These are phyloP conservation scores for Dichomitus squalens DNA, from an alignment of 1,284 basidiomycete genomes.

Conservation along the genomic window DNA sequence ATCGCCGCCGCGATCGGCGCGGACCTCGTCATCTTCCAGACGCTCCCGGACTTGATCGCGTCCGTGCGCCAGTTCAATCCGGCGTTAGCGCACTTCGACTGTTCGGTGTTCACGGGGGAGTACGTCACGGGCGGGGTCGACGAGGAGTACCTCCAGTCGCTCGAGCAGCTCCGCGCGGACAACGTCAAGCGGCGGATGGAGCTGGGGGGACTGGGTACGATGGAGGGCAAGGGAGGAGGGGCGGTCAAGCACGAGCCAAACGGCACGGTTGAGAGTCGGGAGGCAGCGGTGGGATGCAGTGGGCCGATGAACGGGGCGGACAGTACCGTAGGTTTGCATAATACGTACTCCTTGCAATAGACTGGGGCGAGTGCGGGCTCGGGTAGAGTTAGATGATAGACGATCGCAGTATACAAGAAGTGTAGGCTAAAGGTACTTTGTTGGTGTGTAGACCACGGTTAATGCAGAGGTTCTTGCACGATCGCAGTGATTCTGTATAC, in stretches of 20 bases:
- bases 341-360: constrained; percentile 37
- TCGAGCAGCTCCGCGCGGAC: constrained; percentile 86
- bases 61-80: constrained; percentile 92
- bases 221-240: constrained; percentile 44
- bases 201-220: constrained; percentile 35
- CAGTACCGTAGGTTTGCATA: constrained; percentile 79
- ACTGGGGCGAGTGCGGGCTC: background rate
- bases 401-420: background rate
- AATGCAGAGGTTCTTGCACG: background rate
- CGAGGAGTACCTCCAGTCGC: constrained; percentile 76
- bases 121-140: constrained; percentile 98
- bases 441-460: background rate
- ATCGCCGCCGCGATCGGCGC: constrained; percentile 91
- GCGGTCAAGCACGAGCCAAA: constrained; percentile 21
- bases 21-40: constrained; percentile 97
- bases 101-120: constrained; percentile 96
- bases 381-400: background rate
- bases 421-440: background rate
- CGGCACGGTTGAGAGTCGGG: constrained; percentile 30
- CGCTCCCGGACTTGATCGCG: constrained; percentile 85
- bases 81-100: constrained; percentile 83
- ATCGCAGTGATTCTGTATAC: too few species aligned
- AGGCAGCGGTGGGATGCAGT: constrained; percentile 34
- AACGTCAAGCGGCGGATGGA: constrained; percentile 63
- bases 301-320: constrained; percentile 60